Evolutionary conservation across 176 grass and related monocot genomes (phyloP).

Genomic region (Oropetium thomaeum): DNA sequence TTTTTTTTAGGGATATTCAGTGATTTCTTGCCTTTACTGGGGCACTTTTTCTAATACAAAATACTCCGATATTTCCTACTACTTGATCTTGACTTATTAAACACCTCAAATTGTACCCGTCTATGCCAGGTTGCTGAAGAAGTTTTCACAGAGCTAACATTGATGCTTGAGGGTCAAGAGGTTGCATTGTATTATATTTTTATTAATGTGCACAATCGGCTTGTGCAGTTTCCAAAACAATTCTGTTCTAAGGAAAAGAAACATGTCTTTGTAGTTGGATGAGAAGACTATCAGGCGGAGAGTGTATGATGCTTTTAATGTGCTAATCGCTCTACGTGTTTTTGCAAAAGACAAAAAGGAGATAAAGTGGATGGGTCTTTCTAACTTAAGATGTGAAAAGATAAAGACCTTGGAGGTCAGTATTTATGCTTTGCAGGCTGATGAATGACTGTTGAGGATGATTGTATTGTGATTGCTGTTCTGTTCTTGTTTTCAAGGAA

Average conservation of each 20-base stretch:
- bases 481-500: conserved; percentile 55
- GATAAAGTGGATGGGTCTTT: conserved; percentile 89
- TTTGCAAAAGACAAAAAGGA: conserved; percentile 95
- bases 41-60: not conserved
- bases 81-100: not conserved
- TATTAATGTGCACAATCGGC: conserved; percentile 4
- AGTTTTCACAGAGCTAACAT: conserved; percentile 68
- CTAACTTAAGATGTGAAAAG: conserved; percentile 57
- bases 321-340: conserved; percentile 86
- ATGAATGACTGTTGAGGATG: not conserved
- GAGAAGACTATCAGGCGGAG: conserved; percentile 95
- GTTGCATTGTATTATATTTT: conserved; percentile 43
- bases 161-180: conserved; percentile 53
- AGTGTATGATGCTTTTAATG: conserved; percentile 98
- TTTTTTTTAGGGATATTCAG: too few species aligned
- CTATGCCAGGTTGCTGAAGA: conserved; percentile 84
- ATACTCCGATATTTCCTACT: not conserved
- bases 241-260: conserved; percentile 13
- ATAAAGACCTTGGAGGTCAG: conserved; percentile 72
- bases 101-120: conserved; percentile 30
- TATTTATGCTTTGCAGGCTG: conserved; percentile 34
- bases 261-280: conserved; percentile 70
- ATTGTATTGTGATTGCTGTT: conserved; percentile 2
- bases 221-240: conserved; percentile 18
- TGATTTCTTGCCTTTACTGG: not conserved